These are phyloP conservation scores for Cadophora gregata DNA, from an alignment of 2,329 filamentous ascomycete genomes.

Conservation along the genomic window DNA sequence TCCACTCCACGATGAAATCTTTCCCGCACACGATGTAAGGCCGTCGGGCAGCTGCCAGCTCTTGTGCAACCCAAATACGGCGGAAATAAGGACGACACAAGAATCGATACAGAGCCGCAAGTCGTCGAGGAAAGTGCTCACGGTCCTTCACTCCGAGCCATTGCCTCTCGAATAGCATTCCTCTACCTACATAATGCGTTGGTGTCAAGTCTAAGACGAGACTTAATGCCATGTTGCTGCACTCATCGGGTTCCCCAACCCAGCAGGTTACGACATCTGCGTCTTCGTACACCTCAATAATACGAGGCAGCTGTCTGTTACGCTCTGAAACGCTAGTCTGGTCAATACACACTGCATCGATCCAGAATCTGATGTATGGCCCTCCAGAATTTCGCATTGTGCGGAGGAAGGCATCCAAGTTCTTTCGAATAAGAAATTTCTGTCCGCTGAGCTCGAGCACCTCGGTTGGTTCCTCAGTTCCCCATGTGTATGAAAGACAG, in stretches of 20 bases:
- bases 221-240: constrained; percentile 18
- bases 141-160: constrained; percentile 6
- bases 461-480: constrained; percentile 21
- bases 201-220: constrained; percentile 14
- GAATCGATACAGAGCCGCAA: constrained; percentile 26
- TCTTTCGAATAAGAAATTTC: constrained; percentile 22
- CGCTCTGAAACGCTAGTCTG: constrained; percentile 24
- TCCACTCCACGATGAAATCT: constrained; percentile 21
- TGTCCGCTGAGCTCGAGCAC: constrained; percentile 24
- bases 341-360: constrained; percentile 32
- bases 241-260: constrained; percentile 21
- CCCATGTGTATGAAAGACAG: constrained; percentile 28
- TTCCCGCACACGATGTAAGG: constrained; percentile 19
- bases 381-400: constrained; percentile 8
- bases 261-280: constrained; percentile 22
- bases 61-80: constrained; percentile 49
- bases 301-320: constrained; percentile 25
- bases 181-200: neutral
- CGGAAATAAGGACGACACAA: constrained; percentile 24
- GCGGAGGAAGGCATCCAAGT: constrained; percentile 21
- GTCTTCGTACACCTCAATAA: constrained; percentile 28
- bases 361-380: constrained; percentile 20
- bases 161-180: neutral
- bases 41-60: constrained; percentile 32
- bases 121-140: constrained; percentile 19